These are phyloP conservation scores for Aegle marmelos DNA, from an alignment of 345 rosid genomes.

Conservation along the genomic window DNA sequence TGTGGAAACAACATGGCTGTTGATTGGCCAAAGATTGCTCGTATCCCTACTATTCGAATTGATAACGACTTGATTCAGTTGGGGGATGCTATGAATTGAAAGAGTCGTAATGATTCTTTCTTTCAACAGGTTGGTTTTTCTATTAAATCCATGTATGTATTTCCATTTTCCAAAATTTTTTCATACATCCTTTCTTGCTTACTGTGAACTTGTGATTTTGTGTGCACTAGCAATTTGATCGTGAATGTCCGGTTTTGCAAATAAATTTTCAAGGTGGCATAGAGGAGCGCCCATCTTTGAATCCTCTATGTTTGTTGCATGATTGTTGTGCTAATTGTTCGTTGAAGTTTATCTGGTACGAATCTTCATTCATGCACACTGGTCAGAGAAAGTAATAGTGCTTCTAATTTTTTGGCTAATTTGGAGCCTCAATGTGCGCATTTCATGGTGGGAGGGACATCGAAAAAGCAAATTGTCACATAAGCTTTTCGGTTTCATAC, in stretches of 20 bases:
- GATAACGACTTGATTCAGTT: background rate
- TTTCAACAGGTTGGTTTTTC: background rate
- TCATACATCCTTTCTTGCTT: background rate
- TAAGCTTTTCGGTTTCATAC: no score
- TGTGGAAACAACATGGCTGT: background rate
- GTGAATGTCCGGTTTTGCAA: background rate
- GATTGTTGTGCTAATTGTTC: no score
- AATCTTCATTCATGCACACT: no score
- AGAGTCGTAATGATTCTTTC: background rate
- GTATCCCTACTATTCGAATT: background rate
- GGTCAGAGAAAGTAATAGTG: no score
- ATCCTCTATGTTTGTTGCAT: no score
- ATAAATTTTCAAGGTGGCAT: no score
- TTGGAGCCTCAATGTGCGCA: no score
- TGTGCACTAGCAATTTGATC: background rate
- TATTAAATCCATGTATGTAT: background rate
- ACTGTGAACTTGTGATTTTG: background rate
- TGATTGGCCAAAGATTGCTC: constrained; percentile 4
- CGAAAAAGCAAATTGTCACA: no score
- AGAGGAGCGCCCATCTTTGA: no score
- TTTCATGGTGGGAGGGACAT: no score
- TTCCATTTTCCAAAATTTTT: background rate
- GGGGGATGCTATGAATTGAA: background rate
- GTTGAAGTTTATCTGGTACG: no score
- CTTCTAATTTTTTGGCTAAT: no score